Evolutionary conservation across 306 rosid species (phyloP), one percentile per base, ranked within the genome.

Genomic region (Lathyrus sativus): DNA sequence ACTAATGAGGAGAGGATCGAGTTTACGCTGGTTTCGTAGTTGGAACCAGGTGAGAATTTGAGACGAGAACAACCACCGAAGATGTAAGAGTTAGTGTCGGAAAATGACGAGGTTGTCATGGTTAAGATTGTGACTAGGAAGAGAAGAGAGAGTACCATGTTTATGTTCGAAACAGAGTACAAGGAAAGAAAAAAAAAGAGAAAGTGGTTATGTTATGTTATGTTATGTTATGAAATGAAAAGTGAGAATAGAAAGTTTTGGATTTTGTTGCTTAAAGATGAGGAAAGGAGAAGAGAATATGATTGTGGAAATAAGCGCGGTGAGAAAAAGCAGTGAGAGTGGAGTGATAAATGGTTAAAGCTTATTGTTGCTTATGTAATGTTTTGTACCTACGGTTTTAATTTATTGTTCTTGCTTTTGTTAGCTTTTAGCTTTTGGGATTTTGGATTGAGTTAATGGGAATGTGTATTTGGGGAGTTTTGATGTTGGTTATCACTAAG

Each of bases 21-120:
- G 83, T 91, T 87, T 8, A 88, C 74, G 53, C 46, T 69, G 6
- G 62, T 68, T 67, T 90, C 97, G 49, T 87, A 88, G 7, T 85
- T 11, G 0, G 96, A 79, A 0, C 83, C 96, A 0, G 91, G 86
- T 2, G 54, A 22, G 82, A 62, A 88, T 77, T 91, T 95, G 0
- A 49, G 35, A 70, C 76, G 87, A 8, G 99, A 84, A 48, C 99
- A 95, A 14, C 96, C 99, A 0, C 88, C 89, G 73, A 81, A 95
- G 76, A 95, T 66, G 80, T 84, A 95, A 15, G 89, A 26, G 1
- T 81, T 74, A 5, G 37, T 50, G 17, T 80, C 60, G 56, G 91
- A 64, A 7, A 64, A 22, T 2, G 92, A 78, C 0, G 81, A 79
- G 10, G 77, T 62, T n/a, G 75, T 6, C 49, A 81, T 73, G 74